Evolutionary conservation across 2,329 filamentous ascomycete species (phyloP), one percentile per base, ranked within the genome.

Genomic region (Fusarium gaditjirri): DNA sequence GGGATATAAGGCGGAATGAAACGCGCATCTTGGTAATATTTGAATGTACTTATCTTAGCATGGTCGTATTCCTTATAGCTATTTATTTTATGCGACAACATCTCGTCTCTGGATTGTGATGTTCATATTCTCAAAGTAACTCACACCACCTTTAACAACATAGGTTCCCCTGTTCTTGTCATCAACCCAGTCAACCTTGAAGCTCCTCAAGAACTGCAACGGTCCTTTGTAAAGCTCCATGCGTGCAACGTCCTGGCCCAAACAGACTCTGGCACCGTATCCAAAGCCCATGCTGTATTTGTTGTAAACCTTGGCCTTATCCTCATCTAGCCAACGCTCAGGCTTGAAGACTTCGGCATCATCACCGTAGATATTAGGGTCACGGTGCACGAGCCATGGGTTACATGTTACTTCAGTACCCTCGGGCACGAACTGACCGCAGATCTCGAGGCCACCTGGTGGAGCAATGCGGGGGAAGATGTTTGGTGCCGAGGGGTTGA

Each of bases 381-480:
- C 79, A 2, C 70, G 70, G 46, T 83, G 81, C 7, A 78, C 72
- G 1, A 81, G 79, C 82, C 81, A 84, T 0, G 77, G 71, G 39
- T 82, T 84, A 23, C 81, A 74, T 0, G 81, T 81, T 0, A 84
- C 76, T 1, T 80, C 75, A 0, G 81, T 78, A 43, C 78, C 78
- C 8, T 75, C 75, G 0, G 80, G 81, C 6, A 82, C 76, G 35
- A 77, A 78, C 1, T 67, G 29, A 0, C 78, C 80, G 4, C 79
- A 79, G 10, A 89, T 79, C 10, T 81, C 80, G 0, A 80, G 79
- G 1, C 87, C 87, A 0, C 80, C 82, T 5, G 80, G 61, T 0
- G 86, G 85, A 0, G 88, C 86, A 1, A 83, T 79, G 8, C 87
- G 81, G 74, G 84, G 84, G n/a, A 88, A 76, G 6, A 86, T 83